phyloP scores from a whole-genome alignment of 1,139 yeast species.

The Geotrichum restrictum region DNA sequence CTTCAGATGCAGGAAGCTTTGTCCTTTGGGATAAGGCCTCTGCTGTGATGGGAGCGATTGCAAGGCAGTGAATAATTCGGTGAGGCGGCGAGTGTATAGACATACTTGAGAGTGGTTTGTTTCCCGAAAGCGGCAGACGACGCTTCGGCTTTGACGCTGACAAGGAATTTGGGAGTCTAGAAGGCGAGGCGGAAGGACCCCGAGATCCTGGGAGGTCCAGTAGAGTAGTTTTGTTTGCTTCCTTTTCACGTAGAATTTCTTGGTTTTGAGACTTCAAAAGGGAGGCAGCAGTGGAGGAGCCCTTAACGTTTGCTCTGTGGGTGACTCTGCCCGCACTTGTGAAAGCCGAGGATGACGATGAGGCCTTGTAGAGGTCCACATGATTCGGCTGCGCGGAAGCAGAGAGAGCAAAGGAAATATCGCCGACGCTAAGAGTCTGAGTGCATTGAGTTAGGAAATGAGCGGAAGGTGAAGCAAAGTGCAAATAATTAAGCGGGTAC shows the following conservation, averaged over 20 bases:
- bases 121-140: conserved; percentile 21
- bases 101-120: conserved; percentile 30
- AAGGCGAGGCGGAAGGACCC: conserved; percentile 21
- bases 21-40: conserved; percentile 34
- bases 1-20: conserved; percentile 32
- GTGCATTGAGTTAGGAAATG: background rate
- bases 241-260: conserved; percentile 25
- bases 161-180: conserved; percentile 11
- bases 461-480: background rate
- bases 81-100: conserved; percentile 33
- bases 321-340: conserved; percentile 28
- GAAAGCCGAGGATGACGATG: conserved; percentile 15
- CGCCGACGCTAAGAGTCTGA: conserved; percentile 21
- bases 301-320: conserved; percentile 27
- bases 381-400: conserved; percentile 8
- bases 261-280: conserved; percentile 27
- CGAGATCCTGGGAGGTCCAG: conserved; percentile 24
- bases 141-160: conserved; percentile 18
- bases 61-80: conserved; percentile 39
- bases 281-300: conserved; percentile 21
- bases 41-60: conserved; percentile 32
- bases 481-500: background rate
- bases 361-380: conserved; percentile 9
- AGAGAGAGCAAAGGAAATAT: conserved; percentile 6
- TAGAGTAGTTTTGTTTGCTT: conserved; percentile 29